phyloP scores from a whole-genome alignment of 2,329 filamentous ascomycete genomes.

The Pezicula radicicola region DNA sequence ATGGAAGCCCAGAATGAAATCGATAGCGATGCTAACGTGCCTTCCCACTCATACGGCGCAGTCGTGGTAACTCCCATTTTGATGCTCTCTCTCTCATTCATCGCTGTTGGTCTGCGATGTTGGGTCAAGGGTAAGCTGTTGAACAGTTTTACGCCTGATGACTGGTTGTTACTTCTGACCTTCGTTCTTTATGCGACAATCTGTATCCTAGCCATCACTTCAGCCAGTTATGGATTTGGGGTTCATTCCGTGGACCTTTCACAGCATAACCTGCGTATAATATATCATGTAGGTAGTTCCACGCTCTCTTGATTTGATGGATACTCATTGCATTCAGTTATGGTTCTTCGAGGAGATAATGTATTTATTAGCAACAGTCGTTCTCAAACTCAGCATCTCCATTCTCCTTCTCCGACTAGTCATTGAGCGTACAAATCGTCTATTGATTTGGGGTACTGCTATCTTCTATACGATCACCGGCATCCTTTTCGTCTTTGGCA shows the following conservation, averaged over 20 bases:
- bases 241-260: background rate
- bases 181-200: background rate
- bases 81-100: background rate
- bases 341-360: slow-evolving; percentile 2
- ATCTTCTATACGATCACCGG: slow-evolving; percentile 16
- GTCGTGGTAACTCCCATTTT: background rate
- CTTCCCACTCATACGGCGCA: background rate
- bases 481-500: slow-evolving; percentile 25
- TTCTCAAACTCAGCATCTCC: slow-evolving; percentile 2
- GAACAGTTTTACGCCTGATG: background rate
- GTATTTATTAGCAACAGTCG: slow-evolving; percentile 1
- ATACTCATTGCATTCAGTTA: background rate
- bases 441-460: background rate
- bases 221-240: background rate
- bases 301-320: background rate
- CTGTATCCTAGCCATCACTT: background rate
- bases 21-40: background rate
- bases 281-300: background rate
- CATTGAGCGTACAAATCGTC: background rate
- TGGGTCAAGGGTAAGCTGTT: background rate
- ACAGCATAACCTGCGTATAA: background rate
- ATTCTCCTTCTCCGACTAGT: slow-evolving; percentile 1
- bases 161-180: background rate
- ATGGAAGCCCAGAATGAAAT: too few relatives aligned
- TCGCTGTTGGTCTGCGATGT: background rate